These are phyloP conservation scores for Cryphonectria carpinicola DNA, from an alignment of 2,329 filamentous ascomycete species.

Conservation along the genomic window DNA sequence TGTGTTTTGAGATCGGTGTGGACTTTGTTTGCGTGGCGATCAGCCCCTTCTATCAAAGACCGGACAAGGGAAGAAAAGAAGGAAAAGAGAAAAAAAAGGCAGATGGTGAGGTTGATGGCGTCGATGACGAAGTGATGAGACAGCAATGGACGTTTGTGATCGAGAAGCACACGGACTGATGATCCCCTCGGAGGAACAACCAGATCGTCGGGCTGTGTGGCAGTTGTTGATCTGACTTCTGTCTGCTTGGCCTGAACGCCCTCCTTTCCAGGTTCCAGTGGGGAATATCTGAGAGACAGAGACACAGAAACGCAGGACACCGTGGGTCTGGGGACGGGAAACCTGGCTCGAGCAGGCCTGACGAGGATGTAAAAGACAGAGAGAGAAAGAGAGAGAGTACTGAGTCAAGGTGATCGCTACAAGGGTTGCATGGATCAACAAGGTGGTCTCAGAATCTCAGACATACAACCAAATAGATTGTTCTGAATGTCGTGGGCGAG, in stretches of 20 bases:
- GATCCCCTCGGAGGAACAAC: not conserved
- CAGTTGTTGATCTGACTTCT: not conserved
- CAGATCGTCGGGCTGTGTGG: not conserved
- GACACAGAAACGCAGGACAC: not conserved
- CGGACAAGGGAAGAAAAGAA: not conserved
- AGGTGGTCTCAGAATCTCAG: slow-evolving; percentile 25
- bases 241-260: too few relatives aligned
- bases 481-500: slow-evolving; percentile 21
- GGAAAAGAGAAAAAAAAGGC: too few relatives aligned
- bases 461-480: slow-evolving; percentile 20
- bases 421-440: not conserved
- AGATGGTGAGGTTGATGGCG: not conserved
- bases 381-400: not conserved
- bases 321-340: not conserved
- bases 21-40: not conserved
- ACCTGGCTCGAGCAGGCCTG: not conserved
- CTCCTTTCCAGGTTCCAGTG: not conserved
- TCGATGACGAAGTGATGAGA: slow-evolving; percentile 2
- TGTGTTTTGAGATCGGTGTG: not conserved
- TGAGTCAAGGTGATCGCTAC: not conserved
- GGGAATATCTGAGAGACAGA: not conserved
- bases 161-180: not conserved
- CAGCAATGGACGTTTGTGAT: not conserved
- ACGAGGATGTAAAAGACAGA: not conserved
- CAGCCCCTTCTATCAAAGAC: not conserved